Conservation (phyloP, 2,329 filamentous ascomycete genomes). For the Pseudogymnoascus sp. region DNA sequence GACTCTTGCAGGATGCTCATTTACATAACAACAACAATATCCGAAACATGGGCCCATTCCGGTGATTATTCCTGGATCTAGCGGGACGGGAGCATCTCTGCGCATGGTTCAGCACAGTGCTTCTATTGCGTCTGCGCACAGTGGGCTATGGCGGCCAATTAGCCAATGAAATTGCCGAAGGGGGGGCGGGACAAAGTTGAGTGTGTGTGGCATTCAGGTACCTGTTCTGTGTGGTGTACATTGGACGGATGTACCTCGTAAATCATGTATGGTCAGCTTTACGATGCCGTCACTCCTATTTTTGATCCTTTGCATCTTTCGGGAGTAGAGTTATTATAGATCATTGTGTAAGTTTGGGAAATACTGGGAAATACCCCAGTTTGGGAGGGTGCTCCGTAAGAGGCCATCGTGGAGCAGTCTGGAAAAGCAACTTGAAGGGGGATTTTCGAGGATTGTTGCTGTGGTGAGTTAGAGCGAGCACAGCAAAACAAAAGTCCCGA, state of each 20-base stretch:
- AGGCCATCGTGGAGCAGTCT: too few species aligned
- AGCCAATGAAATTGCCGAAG: background rate
- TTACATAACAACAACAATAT: background rate
- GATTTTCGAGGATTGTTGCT: background rate
- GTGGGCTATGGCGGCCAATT: background rate
- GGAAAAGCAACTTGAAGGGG: background rate
- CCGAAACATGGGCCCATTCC: conserved; percentile 3
- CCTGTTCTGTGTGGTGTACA: background rate
- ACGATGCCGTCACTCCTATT: conserved; percentile 5
- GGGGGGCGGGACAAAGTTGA: background rate
- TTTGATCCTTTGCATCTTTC: background rate
- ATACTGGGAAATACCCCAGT: too few species aligned
- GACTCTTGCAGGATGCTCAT: background rate
- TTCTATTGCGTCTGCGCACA: background rate
- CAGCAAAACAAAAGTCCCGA: background rate
- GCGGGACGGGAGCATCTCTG: background rate
- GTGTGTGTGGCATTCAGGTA: background rate
- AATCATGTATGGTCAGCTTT: background rate
- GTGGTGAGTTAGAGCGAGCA: background rate
- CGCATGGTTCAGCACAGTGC: background rate
- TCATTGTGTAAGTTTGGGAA: too few species aligned
- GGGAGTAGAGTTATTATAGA: too few species aligned
- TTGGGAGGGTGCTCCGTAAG: too few species aligned
- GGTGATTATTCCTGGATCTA: conserved; percentile 2
- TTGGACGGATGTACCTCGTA: background rate